Base-by-base conservation (phyloP, 106 monocot species). In the Vanilla planifolia region DNA sequence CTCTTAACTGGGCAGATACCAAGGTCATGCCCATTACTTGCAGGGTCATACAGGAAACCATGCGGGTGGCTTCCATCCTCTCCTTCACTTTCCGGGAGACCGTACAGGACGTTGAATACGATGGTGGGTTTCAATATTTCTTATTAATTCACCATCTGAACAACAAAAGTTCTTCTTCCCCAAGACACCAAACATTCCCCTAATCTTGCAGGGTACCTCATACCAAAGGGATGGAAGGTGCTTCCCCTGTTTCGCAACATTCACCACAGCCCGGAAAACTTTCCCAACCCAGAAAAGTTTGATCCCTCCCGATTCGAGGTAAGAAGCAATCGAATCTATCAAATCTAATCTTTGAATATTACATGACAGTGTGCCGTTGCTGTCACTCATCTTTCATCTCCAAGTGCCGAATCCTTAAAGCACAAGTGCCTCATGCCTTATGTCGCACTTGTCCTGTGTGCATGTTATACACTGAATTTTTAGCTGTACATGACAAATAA, bases 201-300 rank as follows among this genome's bases (percentile, higher is more conserved):
- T n/a, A n/a, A n/a, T n/a, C n/a, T n/a, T 59, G 28, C 80, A 96
- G 95, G 95, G 28, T 96, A 79, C 65, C 84, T 91, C 26, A 96
- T 96, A 58, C 96, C 96, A 4, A 96, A 91, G 66, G 96, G 96
- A 47, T 96, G 96, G 96, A 96, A 96, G 48, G 91, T 96, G 8
- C 37, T 96, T 60, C 96, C 96, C 2, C 62, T 96, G 46, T 96
- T 96, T 68, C 60, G 96, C 48, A 91, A 91, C 76, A 96, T 96
- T 53, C 89, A 94, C 75, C 89, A 89, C 81, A 85, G 79, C 50
- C 69, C 85, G 0, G 82, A 94, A 25, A 76, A 82, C 72, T 94
- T 93, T 33, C 53, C 77, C 6, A 75, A 89, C 40, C 93, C 93
- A 15, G 85, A 85, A 55, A 89, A 80, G 67, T 94, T 94, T 45